Conservation (phyloP, 2,329 filamentous ascomycete species). For the Lachnellula arida region DNA sequence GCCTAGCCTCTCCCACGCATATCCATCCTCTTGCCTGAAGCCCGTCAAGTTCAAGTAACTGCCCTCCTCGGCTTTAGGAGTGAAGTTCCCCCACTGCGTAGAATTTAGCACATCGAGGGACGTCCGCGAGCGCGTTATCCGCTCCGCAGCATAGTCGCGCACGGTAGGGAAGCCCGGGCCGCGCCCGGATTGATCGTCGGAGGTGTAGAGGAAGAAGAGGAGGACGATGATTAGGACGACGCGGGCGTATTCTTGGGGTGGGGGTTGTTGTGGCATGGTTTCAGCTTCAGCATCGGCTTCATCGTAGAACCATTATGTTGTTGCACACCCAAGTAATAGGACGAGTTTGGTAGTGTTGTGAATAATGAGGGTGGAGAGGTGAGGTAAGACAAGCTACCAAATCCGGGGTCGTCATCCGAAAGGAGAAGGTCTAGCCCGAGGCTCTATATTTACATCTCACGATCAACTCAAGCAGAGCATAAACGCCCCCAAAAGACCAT, state of each 20-base stretch:
- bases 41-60: constrained; percentile 70
- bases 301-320: not conserved
- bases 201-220: constrained; percentile 30
- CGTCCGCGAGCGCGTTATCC: constrained; percentile 47
- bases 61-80: constrained; percentile 35
- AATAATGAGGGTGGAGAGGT: not conserved
- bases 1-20: constrained; percentile 71
- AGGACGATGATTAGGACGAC: constrained; percentile 28
- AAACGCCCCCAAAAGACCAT: not conserved
- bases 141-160: constrained; percentile 40
- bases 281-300: constrained; percentile 1
- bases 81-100: constrained; percentile 57
- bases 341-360: not conserved
- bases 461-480: no score
- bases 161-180: constrained; percentile 38
- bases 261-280: constrained; percentile 25
- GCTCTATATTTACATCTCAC: not conserved
- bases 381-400: not conserved
- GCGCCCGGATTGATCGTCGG: constrained; percentile 23
- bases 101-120: constrained; percentile 51
- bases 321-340: not conserved
- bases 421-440: not conserved
- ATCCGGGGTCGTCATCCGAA: not conserved
- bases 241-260: constrained; percentile 26
- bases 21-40: constrained; percentile 66